Evolutionary conservation across 176 grass and related monocot species (phyloP).

Genomic region (Carex littledalei): DNA sequence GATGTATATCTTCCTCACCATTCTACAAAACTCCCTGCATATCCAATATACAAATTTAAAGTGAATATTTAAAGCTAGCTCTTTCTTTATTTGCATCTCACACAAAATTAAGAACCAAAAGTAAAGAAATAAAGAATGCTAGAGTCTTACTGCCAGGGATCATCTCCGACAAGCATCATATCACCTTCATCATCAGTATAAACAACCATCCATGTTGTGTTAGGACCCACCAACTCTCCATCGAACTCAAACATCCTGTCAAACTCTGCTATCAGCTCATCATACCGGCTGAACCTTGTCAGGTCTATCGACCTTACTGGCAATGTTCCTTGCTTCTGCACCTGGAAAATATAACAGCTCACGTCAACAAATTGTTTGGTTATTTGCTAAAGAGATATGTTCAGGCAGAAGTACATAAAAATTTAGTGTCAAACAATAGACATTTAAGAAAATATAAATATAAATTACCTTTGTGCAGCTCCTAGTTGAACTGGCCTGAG

Average conservation of each 20-base stretch:
- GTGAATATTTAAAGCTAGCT: background rate
- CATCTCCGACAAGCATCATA: constrained; percentile 99
- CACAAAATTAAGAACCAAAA: constrained; percentile 1
- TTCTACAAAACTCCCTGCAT: constrained; percentile 80
- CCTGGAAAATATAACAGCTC: constrained; percentile 37
- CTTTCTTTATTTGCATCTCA: background rate
- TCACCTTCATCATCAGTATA: constrained; percentile 94
- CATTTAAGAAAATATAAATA: background rate
- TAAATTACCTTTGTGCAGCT: constrained; percentile 80
- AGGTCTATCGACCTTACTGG: constrained; percentile 88
- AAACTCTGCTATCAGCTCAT: constrained; percentile 58
- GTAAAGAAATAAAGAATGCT: background rate
- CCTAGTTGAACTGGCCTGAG: constrained; percentile 47
- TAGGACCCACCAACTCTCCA: constrained; percentile 50
- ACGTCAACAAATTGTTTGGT: background rate
- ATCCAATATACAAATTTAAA: background rate
- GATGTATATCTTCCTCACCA: constrained; percentile 78
- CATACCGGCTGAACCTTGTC: constrained; percentile 73
- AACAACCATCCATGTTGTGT: constrained; percentile 71
- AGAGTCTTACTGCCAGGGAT: constrained; percentile 85
- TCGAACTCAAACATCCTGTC: constrained; percentile 91
- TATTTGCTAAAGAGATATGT: background rate
- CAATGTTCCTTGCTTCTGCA: constrained; percentile 88
- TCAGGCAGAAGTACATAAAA: background rate
- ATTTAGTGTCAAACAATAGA: background rate